phyloP scores from a whole-genome alignment of 441 rosid genomes.

The Arabidopsis hybrid region DNA sequence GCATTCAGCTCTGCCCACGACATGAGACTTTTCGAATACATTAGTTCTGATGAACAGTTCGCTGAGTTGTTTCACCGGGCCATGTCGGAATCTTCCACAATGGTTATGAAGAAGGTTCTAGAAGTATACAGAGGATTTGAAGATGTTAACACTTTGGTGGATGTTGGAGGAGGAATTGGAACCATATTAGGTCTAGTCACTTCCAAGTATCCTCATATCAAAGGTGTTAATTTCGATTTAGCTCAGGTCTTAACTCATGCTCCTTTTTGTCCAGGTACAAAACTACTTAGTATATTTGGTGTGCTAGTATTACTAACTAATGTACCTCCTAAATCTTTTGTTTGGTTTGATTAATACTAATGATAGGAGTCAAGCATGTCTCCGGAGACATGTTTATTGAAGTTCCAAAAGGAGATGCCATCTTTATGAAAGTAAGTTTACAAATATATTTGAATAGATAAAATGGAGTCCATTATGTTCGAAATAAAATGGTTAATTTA shows the following conservation, averaged over 20 bases:
- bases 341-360: neutral
- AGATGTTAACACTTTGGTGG: conserved; percentile 34
- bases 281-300: neutral
- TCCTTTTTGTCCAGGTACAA: conserved; percentile 38
- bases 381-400: too few relatives aligned
- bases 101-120: conserved; percentile 35
- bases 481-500: too few relatives aligned
- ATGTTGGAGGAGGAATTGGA: conserved; percentile 44
- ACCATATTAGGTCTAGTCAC: conserved; percentile 27
- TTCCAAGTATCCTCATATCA: conserved; percentile 43
- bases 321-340: neutral
- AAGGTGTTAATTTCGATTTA: conserved; percentile 40
- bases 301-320: neutral
- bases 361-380: too few relatives aligned
- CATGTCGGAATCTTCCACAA: conserved; percentile 27
- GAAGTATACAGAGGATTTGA: conserved; percentile 43
- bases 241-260: conserved; percentile 31
- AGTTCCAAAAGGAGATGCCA: too few relatives aligned
- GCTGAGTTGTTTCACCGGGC: conserved; percentile 43
- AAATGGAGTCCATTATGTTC: too few relatives aligned
- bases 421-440: too few relatives aligned
- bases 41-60: conserved; percentile 29
- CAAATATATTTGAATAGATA: too few relatives aligned
- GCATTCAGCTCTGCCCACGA: conserved; percentile 38
- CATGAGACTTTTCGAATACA: conserved; percentile 26